Conservation (phyloP, 2,329 filamentous ascomycete genomes). For the Cryphonectria carpinicola region DNA sequence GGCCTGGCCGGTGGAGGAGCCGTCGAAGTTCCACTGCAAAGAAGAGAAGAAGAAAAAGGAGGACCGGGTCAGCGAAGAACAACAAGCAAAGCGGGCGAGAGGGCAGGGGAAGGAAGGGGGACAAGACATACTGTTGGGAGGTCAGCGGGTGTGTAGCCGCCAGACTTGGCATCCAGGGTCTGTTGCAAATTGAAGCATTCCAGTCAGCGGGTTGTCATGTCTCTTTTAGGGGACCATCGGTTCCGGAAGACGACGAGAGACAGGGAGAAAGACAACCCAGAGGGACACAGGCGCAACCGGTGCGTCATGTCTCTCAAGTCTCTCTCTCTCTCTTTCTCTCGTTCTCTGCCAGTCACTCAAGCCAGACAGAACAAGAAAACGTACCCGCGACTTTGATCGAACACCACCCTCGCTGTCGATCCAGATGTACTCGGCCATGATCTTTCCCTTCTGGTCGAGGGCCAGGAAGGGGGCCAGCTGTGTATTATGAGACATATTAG, state of each 20-base stretch:
- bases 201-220: constrained; percentile 11
- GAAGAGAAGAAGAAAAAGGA: background rate
- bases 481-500: constrained; percentile 44
- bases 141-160: constrained; percentile 51
- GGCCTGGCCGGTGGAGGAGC: constrained; percentile 82
- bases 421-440: constrained; percentile 98
- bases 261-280: constrained; percentile 27
- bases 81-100: background rate
- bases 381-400: constrained; percentile 95
- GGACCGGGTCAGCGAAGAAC: background rate
- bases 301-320: background rate
- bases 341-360: background rate
- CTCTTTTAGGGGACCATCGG: background rate
- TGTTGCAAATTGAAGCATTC: constrained; percentile 33
- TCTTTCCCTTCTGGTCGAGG: constrained; percentile 84
- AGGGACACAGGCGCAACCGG: background rate
- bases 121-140: constrained; percentile 44
- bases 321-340: background rate
- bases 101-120: background rate
- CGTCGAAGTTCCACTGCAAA: constrained; percentile 43
- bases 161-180: constrained; percentile 55
- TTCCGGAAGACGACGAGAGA: constrained; percentile 25
- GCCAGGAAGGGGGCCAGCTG: constrained; percentile 91
- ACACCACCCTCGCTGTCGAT: constrained; percentile 81
- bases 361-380: constrained; percentile 43